Conservation (phyloP, 208 protist species). For the Crithidia expoeki region DNA sequence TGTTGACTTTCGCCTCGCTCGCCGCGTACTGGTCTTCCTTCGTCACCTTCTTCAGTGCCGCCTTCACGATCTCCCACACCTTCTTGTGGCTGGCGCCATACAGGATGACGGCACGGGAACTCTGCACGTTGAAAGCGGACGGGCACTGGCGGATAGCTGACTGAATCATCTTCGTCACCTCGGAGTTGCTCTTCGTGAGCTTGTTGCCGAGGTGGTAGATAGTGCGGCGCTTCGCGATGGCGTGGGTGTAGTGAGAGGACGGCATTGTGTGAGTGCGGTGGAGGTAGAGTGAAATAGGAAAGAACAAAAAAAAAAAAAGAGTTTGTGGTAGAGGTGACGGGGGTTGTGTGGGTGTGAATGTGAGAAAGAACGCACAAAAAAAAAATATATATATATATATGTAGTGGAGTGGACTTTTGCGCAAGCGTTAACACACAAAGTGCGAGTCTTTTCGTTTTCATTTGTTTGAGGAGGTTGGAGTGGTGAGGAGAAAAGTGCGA, state of each 20-base stretch:
- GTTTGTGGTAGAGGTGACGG: too few relatives aligned
- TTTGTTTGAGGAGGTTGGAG: too few relatives aligned
- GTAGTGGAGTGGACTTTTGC: too few relatives aligned
- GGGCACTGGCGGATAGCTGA: slow-evolving; percentile 41
- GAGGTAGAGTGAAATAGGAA: not conserved
- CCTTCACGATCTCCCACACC: slow-evolving; percentile 57
- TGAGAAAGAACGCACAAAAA: not conserved
- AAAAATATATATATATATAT: too few relatives aligned
- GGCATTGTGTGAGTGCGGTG: not conserved
- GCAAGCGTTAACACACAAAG: too few relatives aligned
- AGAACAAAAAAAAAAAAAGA: not conserved
- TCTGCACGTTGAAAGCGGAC: slow-evolving; percentile 66
- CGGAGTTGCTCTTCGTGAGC: slow-evolving; percentile 30
- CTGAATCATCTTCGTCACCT: slow-evolving; percentile 46
- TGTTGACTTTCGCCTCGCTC: slow-evolving; percentile 43
- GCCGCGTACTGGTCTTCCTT: slow-evolving; percentile 33
- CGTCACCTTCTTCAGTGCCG: slow-evolving; percentile 41
- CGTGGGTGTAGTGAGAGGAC: slow-evolving; percentile 14
- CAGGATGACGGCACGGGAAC: slow-evolving; percentile 53
- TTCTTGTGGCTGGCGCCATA: slow-evolving; percentile 58
- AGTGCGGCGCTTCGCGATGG: slow-evolving; percentile 37
- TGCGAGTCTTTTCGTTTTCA: too few relatives aligned
- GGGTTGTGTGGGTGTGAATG: not conserved
- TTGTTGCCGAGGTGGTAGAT: slow-evolving; percentile 49
- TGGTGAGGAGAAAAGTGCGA: too few relatives aligned